These are phyloP conservation scores for Steccherinum ochraceum DNA, from an alignment of 768 basidiomycete species.

Conservation along the genomic window DNA sequence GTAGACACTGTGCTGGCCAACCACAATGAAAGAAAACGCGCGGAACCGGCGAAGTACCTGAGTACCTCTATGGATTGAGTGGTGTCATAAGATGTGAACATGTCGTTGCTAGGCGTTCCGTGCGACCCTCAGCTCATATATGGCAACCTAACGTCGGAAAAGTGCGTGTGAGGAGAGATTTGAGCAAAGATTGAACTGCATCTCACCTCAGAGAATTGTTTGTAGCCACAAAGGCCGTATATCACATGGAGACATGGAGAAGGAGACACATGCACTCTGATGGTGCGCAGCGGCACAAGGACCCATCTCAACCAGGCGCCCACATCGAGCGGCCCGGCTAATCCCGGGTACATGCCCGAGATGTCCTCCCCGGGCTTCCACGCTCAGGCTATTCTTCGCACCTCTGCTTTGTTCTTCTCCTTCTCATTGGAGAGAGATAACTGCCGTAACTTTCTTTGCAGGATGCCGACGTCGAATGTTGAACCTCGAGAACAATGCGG, in stretches of 20 bases:
- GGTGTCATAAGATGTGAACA: no score
- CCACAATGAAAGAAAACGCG: no score
- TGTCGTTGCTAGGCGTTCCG: background rate
- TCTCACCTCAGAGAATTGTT: no score
- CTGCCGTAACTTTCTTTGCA: background rate
- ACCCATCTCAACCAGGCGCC: no score
- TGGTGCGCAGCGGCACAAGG: no score
- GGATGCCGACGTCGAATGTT: no score
- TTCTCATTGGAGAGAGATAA: background rate
- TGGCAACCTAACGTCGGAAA: no score
- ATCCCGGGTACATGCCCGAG: background rate
- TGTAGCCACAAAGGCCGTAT: background rate
- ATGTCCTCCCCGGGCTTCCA: no score
- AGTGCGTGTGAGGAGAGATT: no score
- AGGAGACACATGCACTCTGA: background rate
- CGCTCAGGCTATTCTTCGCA: background rate
- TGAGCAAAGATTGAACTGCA: no score
- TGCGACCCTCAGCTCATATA: no score
- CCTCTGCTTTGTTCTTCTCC: background rate
- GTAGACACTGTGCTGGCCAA: no score
- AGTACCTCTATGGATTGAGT: background rate
- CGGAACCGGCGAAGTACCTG: background rate
- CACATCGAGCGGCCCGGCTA: background rate
- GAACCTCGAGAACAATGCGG: background rate
- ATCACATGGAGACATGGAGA: background rate